Evolutionary conservation across 495 filamentous ascomycete genomes (phyloP), one percentile per base, ranked within the genome.

Genomic region (Usnea hakonensis): DNA sequence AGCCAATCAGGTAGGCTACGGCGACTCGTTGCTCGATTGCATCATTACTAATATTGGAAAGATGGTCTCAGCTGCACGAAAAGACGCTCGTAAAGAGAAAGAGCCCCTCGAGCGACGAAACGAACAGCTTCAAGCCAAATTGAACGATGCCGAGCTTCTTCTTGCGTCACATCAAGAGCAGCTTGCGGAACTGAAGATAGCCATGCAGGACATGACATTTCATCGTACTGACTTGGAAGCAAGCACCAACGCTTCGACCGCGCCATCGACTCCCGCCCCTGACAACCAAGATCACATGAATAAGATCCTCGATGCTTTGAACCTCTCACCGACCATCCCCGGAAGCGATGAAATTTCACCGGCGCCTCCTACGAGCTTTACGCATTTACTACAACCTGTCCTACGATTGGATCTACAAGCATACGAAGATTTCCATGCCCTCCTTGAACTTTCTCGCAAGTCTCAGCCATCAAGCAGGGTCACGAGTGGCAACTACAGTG

Each of bases 111-210:
- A 90, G 65, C 83, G 86, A 60, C 88, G 86, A 69, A 93, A 89
- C 63, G 87, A 91, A 61, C 90, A 92, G 72, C 77, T 95, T 28
- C 85, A 84, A 65, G 78, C 82, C 23, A 88, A 94, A 72, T 76
- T 95, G 53, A 85, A 83, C 65, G 90, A 97, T 70, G 90, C 87
- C 3, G 94, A 97, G 73, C 74, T 79, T n/a, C 82, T 98, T 33
- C 81, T 97, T 44, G 82, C 84, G 44, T 94, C 89, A 10, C 91
- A 96, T 62, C 93, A 96, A 70, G 91, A 97, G 69, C 94, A 98
- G 73, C 81, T 98, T 13, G 82, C 87, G 10, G 89, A 97, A 73
- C 80, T 98, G 44, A 97, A 97, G 72, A 78, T 81, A 9, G 90
- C 95, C 60, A 90, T 98, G 87, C 90, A 96, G 77, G 82, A 86